Conservation (phyloP, 2,329 filamentous ascomycete genomes). For the Apiospora rasikravindrae region DNA sequence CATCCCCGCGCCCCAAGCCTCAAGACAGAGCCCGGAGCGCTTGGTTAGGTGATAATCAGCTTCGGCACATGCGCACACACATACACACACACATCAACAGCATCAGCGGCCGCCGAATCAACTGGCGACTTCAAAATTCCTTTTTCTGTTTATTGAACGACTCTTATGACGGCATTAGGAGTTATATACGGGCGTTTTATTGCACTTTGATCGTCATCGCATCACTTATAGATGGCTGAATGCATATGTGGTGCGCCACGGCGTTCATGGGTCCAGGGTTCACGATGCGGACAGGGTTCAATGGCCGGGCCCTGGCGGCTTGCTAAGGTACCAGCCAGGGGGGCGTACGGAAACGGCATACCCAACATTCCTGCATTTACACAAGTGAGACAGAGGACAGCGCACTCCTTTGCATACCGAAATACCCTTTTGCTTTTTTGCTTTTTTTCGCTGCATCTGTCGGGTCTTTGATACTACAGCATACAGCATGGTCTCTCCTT, state of each 20-base stretch:
- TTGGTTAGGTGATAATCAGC: background rate
- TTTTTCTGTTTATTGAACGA: background rate
- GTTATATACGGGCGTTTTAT: constrained; percentile 10
- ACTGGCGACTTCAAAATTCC: background rate
- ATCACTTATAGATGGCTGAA: background rate
- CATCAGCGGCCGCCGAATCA: background rate
- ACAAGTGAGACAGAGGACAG: background rate
- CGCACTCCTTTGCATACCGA: background rate
- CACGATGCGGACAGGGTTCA: background rate
- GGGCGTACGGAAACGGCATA: background rate
- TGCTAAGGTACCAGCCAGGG: background rate
- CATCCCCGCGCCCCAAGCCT: constrained; percentile 8
- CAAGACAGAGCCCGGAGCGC: constrained; percentile 8
- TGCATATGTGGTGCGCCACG: constrained; percentile 14
- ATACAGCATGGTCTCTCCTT: background rate
- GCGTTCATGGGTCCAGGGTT: constrained; percentile 15
- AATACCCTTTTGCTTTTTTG: background rate
- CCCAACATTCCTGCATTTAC: constrained; percentile 5
- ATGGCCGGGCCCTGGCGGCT: background rate
- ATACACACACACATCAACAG: background rate
- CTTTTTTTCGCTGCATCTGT: background rate
- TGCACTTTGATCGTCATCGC: background rate
- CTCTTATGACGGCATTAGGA: constrained; percentile 8
- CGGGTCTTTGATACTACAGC: background rate
- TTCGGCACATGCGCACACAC: background rate